Percentiles rank a stretch among this genome's conserved stretches.
phyloP scores from a whole-genome alignment of 352 stramenopile genomes.

The Phytophthora pisi region DNA sequence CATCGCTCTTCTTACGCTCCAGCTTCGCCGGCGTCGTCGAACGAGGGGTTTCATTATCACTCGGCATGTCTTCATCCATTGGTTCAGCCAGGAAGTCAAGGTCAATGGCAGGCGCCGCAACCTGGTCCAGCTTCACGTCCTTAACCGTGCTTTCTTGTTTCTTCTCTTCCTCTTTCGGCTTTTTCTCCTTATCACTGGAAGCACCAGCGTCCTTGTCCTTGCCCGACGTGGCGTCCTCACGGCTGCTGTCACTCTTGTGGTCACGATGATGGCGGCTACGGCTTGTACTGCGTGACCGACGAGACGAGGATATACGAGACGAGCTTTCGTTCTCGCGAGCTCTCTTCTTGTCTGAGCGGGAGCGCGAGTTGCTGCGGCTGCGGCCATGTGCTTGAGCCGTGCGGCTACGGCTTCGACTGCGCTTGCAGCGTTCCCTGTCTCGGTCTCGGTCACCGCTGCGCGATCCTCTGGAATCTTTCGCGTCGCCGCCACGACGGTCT shows the following conservation, averaged over 20 bases:
- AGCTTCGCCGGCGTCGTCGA: constrained; percentile 24
- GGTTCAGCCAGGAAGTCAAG: constrained; percentile 74
- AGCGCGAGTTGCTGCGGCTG: constrained; percentile 62
- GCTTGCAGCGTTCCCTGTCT: constrained; percentile 31
- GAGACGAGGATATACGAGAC: constrained; percentile 31
- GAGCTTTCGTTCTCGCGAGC: constrained; percentile 42
- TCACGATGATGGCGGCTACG: constrained; percentile 43
- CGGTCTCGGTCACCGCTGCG: constrained; percentile 43
- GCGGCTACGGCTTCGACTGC: constrained; percentile 47
- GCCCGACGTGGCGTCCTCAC: constrained; percentile 20
- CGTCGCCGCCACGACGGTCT: constrained; percentile 38
- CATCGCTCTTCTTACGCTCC: constrained; percentile 36
- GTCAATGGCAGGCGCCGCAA: constrained; percentile 83
- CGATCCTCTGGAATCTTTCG: constrained; percentile 34
- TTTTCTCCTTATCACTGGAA: constrained; percentile 38
- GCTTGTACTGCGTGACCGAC: constrained; percentile 57
- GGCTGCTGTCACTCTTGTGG: constrained; percentile 33
- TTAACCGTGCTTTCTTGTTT: constrained; percentile 56
- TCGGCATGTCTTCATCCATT: constrained; percentile 52
- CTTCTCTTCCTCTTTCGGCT: constrained; percentile 39
- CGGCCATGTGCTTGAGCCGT: constrained; percentile 36
- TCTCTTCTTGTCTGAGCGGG: constrained; percentile 36
- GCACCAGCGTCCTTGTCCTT: constrained; percentile 23
- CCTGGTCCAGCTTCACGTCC: constrained; percentile 79
- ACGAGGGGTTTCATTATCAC: constrained; percentile 42